phyloP scores from a whole-genome alignment of 2,329 filamentous ascomycete species.

The Microsporum canis region DNA sequence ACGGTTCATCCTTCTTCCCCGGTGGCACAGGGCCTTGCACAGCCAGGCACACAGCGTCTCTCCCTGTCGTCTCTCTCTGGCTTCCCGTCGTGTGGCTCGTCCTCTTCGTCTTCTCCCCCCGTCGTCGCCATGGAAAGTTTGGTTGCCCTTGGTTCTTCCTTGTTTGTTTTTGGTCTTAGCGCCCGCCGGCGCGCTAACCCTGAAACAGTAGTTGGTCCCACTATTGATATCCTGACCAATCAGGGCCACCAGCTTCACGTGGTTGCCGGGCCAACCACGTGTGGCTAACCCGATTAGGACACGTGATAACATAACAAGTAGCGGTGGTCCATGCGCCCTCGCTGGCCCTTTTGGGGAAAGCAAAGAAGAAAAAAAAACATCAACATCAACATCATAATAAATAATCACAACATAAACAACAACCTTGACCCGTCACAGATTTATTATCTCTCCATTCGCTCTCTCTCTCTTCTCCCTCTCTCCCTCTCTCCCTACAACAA shows the following conservation, averaged over 20 bases:
- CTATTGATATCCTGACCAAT: not conserved
- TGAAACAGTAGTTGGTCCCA: not conserved
- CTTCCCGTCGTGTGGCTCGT: not conserved
- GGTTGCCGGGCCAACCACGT: slow-evolving; percentile 17
- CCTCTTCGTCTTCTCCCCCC: not conserved
- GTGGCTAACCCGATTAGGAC: slow-evolving; percentile 23
- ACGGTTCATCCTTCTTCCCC: not conserved
- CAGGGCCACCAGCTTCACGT: not conserved
- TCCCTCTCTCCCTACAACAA: not conserved
- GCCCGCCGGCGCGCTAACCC: not conserved
- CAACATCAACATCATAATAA: slow-evolving; percentile 1
- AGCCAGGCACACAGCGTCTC: not conserved
- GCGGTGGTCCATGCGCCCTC: not conserved
- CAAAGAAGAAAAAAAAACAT: not conserved
- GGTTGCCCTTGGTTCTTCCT: not conserved
- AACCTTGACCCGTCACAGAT: slow-evolving; percentile 1
- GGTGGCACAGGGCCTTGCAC: not conserved
- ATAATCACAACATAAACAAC: not conserved
- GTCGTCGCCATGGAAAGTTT: not conserved
- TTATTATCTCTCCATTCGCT: slow-evolving; percentile 13
- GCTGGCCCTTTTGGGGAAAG: not conserved
- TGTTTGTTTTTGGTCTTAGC: slow-evolving; percentile 1
- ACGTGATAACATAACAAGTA: slow-evolving; percentile 31
- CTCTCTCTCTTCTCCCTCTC: slow-evolving; percentile 9
- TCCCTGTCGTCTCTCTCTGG: not conserved